Conservation (phyloP, 441 rosid species). For the Flueggea neowawraea region DNA sequence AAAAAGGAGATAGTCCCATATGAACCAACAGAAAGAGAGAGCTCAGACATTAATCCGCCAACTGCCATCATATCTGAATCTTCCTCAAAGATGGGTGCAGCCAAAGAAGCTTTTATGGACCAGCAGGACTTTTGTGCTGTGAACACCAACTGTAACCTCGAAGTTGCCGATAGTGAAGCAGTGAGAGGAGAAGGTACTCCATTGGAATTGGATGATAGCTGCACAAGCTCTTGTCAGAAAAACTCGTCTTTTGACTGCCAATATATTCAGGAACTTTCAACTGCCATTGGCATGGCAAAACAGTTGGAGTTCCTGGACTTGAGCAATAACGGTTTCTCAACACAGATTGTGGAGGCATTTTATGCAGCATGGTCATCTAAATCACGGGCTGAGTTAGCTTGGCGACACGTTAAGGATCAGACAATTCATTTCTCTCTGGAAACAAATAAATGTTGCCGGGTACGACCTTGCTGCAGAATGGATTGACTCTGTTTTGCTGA, state of each 20-base stretch:
- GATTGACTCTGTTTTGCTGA: constrained; percentile 26
- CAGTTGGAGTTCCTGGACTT: constrained; percentile 62
- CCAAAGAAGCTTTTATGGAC: constrained; percentile 22
- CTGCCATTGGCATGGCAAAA: constrained; percentile 61
- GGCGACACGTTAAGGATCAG: constrained; percentile 56
- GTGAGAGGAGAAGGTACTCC: constrained; percentile 28
- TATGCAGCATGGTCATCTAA: constrained; percentile 67
- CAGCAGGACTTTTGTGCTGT: constrained; percentile 28
- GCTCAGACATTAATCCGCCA: constrained; percentile 20
- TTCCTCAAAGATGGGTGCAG: constrained; percentile 13
- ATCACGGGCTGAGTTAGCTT: constrained; percentile 33
- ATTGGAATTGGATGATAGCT: constrained; percentile 37
- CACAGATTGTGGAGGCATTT: constrained; percentile 39
- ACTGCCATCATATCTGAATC: constrained; percentile 19
- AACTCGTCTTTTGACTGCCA: constrained; percentile 35
- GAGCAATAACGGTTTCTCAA: constrained; percentile 70
- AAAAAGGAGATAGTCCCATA: constrained; percentile 18
- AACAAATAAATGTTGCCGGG: constrained; percentile 53
- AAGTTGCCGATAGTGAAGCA: constrained; percentile 96
- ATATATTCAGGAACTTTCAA: constrained; percentile 45
- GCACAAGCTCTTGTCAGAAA: constrained; percentile 44
- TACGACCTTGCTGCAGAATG: constrained; percentile 74
- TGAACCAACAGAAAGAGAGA: constrained; percentile 11
- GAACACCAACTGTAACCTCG: constrained; percentile 42
- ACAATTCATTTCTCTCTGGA: constrained; percentile 56